These are phyloP conservation scores for Leptoxyphium fumago DNA, from an alignment of 2,329 filamentous ascomycete genomes.

Conservation along the genomic window DNA sequence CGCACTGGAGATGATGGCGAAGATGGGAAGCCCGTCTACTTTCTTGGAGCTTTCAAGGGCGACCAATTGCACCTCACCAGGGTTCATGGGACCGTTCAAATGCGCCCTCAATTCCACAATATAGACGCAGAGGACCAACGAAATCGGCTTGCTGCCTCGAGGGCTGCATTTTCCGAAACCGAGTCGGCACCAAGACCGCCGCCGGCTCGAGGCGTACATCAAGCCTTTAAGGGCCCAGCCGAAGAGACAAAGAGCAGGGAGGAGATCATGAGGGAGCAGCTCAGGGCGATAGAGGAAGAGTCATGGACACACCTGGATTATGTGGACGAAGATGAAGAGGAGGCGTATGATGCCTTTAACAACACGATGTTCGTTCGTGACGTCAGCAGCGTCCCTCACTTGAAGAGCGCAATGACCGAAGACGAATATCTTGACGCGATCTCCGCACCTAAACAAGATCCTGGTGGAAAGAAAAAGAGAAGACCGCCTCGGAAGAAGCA, in stretches of 20 bases:
- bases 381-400: constrained; percentile 27
- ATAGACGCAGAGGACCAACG: constrained; percentile 72
- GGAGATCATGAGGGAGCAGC: constrained; percentile 48
- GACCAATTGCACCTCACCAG: constrained; percentile 78
- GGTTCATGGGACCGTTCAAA: constrained; percentile 67
- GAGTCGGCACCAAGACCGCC: constrained; percentile 22
- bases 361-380: constrained; percentile 51
- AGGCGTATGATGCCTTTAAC: constrained; percentile 62
- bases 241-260: constrained; percentile 55
- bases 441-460: constrained; percentile 35
- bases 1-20: constrained; percentile 46
- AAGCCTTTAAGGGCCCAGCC: constrained; percentile 21
- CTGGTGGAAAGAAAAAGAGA: constrained; percentile 24
- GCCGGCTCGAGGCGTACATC: constrained; percentile 10
- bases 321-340: constrained; percentile 62
- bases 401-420: constrained; percentile 42
- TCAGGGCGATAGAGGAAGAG: constrained; percentile 68
- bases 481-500: constrained; percentile 15
- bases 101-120: constrained; percentile 86
- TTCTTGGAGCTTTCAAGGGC: constrained; percentile 80
- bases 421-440: constrained; percentile 49
- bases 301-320: constrained; percentile 68
- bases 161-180: constrained; percentile 27
- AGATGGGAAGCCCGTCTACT: constrained; percentile 61
- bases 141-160: constrained; percentile 34